A percentile compares a stretch with the other conserved stretches of the same genome.
Evolutionary conservation across 1,139 yeast genomes (phyloP).

Genomic region (Blastobotrys raffinosifermentans): DNA sequence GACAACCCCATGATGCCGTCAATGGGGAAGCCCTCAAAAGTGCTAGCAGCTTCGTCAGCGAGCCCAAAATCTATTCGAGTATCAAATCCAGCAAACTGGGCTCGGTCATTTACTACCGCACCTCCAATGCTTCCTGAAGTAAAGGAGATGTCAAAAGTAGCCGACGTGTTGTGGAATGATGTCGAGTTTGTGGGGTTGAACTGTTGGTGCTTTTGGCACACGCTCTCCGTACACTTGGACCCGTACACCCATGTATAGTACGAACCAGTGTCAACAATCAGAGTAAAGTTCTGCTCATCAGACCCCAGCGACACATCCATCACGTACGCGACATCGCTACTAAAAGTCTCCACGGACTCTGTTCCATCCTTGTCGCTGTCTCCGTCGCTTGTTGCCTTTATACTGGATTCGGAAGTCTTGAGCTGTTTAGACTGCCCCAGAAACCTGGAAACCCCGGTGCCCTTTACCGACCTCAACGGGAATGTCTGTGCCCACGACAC

Average conservation of each 20-base stretch:
- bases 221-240: conserved; percentile 41
- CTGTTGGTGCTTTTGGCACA: conserved; percentile 39
- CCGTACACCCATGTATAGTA: conserved; percentile 62
- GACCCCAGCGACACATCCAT: conserved; percentile 26
- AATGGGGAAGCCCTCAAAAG: conserved; percentile 48
- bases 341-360: conserved; percentile 23
- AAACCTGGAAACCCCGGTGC: too few species aligned
- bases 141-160: conserved; percentile 45
- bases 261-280: conserved; percentile 62
- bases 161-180: conserved; percentile 22
- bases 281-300: conserved; percentile 37
- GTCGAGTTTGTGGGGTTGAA: conserved; percentile 28
- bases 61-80: conserved; percentile 48
- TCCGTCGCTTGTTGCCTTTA: too few species aligned
- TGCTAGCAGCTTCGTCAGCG: conserved; percentile 48
- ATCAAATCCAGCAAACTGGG: conserved; percentile 40
- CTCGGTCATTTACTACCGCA: conserved; percentile 36
- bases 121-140: conserved; percentile 55
- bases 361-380: conserved; percentile 7
- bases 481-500: too few species aligned
- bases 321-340: conserved; percentile 30
- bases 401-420: too few species aligned
- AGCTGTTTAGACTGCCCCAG: too few species aligned
- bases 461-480: too few species aligned
- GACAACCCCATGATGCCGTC: conserved; percentile 62